Evolutionary conservation across 2,329 filamentous ascomycete genomes (phyloP).

Genomic region (Calonectria pteridis): DNA sequence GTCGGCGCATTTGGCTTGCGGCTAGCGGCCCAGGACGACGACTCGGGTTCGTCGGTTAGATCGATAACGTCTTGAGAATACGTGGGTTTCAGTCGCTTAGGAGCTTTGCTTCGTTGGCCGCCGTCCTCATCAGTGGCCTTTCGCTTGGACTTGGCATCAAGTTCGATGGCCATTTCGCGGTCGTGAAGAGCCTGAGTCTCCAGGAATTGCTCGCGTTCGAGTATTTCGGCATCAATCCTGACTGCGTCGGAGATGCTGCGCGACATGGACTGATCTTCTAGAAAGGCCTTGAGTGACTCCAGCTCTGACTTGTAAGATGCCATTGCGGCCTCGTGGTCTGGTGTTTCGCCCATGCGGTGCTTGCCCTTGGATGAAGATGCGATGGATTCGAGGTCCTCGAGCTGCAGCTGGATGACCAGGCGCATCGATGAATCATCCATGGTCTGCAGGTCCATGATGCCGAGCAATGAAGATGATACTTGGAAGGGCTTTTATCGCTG

Average conservation of each 20-base stretch:
- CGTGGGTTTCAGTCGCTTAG: not conserved
- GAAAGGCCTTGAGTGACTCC: not conserved
- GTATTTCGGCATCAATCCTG: not conserved
- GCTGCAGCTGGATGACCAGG: slow-evolving; percentile 27
- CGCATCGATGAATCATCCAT: not conserved
- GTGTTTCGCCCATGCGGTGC: slow-evolving; percentile 10
- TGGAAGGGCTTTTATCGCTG: not conserved
- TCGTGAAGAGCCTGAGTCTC: slow-evolving; percentile 19
- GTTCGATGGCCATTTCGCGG: slow-evolving; percentile 8
- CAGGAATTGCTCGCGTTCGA: not conserved
- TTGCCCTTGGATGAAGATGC: slow-evolving; percentile 27
- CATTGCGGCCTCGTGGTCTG: slow-evolving; percentile 14
- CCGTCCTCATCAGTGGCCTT: not conserved
- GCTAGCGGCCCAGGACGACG: slow-evolving; percentile 4
- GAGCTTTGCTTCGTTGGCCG: not conserved
- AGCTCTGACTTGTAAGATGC: slow-evolving; percentile 21
- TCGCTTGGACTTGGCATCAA: not conserved
- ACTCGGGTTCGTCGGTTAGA: not conserved
- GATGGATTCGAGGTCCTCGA: slow-evolving; percentile 9
- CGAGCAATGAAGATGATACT: not conserved
- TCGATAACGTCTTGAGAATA: not conserved
- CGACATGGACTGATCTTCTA: not conserved
- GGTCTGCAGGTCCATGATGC: not conserved
- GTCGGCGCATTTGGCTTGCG: not conserved
- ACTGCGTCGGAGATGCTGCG: slow-evolving; percentile 29